Evolutionary conservation across 1,139 yeast species (phyloP).

Genomic region (Saccharomyces uvarum): DNA sequence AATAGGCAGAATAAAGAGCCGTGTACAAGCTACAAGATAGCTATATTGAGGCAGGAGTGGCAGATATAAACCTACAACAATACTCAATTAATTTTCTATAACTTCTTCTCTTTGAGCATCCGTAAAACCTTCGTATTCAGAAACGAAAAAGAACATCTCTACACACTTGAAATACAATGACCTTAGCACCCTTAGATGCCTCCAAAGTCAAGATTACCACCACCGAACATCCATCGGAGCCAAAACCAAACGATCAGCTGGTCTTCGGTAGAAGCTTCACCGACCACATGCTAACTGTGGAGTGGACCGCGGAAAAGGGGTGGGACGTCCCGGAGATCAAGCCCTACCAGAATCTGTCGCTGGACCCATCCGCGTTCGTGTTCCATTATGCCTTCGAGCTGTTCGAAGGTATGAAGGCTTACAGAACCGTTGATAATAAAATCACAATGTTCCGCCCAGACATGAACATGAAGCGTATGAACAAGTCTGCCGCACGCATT

Average conservation of each 20-base stretch:
- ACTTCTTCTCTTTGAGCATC: not conserved
- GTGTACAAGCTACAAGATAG: not conserved
- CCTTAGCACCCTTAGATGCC: slow-evolving; percentile 51
- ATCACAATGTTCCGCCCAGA: slow-evolving; percentile 84
- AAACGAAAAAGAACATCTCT: not conserved
- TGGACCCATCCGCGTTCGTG: slow-evolving; percentile 85
- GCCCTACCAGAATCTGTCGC: slow-evolving; percentile 66
- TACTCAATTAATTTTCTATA: not conserved
- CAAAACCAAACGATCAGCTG: slow-evolving; percentile 65
- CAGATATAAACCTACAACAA: not conserved
- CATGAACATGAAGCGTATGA: slow-evolving; percentile 87
- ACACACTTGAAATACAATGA: not conserved
- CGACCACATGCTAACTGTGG: slow-evolving; percentile 81
- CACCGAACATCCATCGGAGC: slow-evolving; percentile 53
- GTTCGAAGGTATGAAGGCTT: slow-evolving; percentile 95
- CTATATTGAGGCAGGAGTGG: not conserved
- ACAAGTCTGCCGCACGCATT: slow-evolving; percentile 77
- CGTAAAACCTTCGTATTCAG: not conserved
- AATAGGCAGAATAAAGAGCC: not conserved
- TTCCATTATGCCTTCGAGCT: slow-evolving; percentile 93
- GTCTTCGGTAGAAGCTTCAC: slow-evolving; percentile 84
- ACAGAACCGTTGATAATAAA: slow-evolving; percentile 58
- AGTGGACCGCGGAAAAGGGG: slow-evolving; percentile 71
- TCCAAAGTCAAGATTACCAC: slow-evolving; percentile 54
- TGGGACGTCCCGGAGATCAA: slow-evolving; percentile 83